Percentiles rank a stretch among this genome's conserved stretches.
Conservation (phyloP, 2,329 filamentous ascomycete genomes). For the Fusarium sp. region DNA sequence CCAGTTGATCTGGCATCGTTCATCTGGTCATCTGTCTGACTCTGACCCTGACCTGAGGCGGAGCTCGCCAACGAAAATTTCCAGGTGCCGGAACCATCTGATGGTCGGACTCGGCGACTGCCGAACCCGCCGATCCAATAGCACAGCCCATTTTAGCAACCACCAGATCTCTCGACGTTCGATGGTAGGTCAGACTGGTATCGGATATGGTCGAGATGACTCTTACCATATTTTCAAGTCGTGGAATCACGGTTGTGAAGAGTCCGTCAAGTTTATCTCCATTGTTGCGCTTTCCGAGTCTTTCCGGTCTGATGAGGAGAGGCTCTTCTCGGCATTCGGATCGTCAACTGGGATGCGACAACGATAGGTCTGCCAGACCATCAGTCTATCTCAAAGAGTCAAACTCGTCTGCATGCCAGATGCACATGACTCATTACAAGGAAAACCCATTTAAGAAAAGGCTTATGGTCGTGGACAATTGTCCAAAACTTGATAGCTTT, state of each 20-base stretch:
- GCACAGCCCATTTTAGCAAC: neutral
- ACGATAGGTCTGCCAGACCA: neutral
- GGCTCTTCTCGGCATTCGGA: neutral
- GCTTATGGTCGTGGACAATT: neutral
- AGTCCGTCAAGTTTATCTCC: neutral
- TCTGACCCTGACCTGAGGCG: neutral
- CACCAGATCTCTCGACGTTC: neutral
- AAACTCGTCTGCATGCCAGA: neutral
- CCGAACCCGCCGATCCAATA: conserved; percentile 5
- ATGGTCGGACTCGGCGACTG: conserved; percentile 19
- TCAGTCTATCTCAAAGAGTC: neutral
- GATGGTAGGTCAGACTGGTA: neutral
- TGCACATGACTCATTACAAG: too few relatives aligned
- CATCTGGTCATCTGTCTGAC: neutral
- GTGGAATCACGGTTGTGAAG: neutral
- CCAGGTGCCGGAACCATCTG: conserved; percentile 22
- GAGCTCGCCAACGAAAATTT: conserved; percentile 16
- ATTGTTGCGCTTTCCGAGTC: neutral
- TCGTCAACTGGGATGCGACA: neutral
- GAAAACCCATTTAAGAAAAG: too few relatives aligned
- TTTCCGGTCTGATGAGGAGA: neutral
- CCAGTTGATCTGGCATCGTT: neutral
- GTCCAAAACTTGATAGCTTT: neutral
- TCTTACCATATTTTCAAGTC: neutral
- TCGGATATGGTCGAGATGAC: neutral